Conservation (phyloP, 164 flowering plant species). For the Taxillus chinensis region DNA sequence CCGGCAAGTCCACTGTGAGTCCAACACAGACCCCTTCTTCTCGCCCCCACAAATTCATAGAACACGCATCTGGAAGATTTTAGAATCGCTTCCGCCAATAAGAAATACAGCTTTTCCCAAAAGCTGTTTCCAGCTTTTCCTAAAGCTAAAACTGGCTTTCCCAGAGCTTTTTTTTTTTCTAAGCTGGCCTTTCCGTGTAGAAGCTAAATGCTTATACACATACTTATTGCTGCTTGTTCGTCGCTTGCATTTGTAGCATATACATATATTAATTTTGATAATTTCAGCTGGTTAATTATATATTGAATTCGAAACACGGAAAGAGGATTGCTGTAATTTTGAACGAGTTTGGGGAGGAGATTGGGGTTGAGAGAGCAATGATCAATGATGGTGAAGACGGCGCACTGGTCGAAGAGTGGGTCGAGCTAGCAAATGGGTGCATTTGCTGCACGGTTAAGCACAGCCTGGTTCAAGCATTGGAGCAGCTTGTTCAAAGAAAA, state of each 20-base stretch:
- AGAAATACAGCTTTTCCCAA: no score
- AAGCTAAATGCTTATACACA: no score
- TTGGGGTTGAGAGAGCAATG: constrained; percentile 96
- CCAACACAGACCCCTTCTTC: not conserved
- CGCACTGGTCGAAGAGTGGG: constrained; percentile 93
- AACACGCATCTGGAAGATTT: no score
- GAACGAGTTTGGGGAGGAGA: constrained; percentile 96
- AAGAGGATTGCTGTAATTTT: constrained; percentile 91
- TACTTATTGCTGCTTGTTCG: no score
- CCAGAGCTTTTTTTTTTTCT: no score
- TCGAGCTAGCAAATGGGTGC: constrained; percentile 97
- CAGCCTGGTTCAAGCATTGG: constrained; percentile 90
- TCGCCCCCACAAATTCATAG: not conserved
- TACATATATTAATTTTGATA: no score
- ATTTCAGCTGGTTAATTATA: constrained; percentile 65
- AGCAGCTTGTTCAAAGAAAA: constrained; percentile 81
- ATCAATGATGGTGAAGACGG: constrained; percentile 92
- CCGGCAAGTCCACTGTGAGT: constrained; percentile 79
- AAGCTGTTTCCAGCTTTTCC: no score
- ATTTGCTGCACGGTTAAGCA: constrained; percentile 97
- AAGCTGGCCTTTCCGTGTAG: no score
- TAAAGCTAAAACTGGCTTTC: no score
- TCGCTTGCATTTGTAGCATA: no score
- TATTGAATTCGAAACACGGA: constrained; percentile 78
- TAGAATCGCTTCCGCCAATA: no score